These are phyloP conservation scores for Dactylellina haptotyla DNA, from an alignment of 2,329 filamentous ascomycete genomes.

Conservation along the genomic window DNA sequence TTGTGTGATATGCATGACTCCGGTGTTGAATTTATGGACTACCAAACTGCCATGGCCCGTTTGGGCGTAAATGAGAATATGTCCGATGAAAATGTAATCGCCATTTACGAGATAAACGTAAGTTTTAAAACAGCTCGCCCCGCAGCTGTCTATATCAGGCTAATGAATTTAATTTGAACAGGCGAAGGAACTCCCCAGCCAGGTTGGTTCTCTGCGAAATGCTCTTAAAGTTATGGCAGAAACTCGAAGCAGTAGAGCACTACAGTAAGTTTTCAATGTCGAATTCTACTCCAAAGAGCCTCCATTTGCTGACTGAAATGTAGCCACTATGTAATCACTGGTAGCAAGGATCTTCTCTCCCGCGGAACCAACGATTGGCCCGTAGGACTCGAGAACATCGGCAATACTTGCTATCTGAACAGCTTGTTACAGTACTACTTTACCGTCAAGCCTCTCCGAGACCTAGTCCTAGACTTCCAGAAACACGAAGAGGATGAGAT, in stretches of 20 bases:
- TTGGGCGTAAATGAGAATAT: slow-evolving; percentile 31
- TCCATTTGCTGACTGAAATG: not conserved
- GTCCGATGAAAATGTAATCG: slow-evolving; percentile 39
- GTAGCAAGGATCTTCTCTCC: slow-evolving; percentile 28
- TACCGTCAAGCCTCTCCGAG: slow-evolving; percentile 81
- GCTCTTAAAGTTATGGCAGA: slow-evolving; percentile 58
- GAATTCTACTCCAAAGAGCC: not conserved
- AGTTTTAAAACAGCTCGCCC: no score
- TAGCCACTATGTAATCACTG: slow-evolving; percentile 39
- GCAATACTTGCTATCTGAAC: slow-evolving; percentile 98
- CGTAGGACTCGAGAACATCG: slow-evolving; percentile 89
- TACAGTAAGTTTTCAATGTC: slow-evolving; percentile 29
- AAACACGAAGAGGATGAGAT: slow-evolving; percentile 73
- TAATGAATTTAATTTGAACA: slow-evolving; percentile 56
- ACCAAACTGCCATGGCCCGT: slow-evolving; percentile 24
- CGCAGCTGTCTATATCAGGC: not conserved
- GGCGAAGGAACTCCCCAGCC: slow-evolving; percentile 59
- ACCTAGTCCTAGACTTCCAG: slow-evolving; percentile 81
- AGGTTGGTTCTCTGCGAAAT: slow-evolving; percentile 51
- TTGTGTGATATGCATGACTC: slow-evolving; percentile 32
- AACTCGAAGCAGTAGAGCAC: slow-evolving; percentile 54
- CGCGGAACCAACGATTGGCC: slow-evolving; percentile 68
- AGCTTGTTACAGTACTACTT: slow-evolving; percentile 96
- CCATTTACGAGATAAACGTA: slow-evolving; percentile 42
- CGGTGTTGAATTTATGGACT: slow-evolving; percentile 43